Evolutionary conservation across 2,329 filamentous ascomycete species (phyloP), one percentile per base, ranked within the genome.

Genomic region (Phialocephala subalpina): DNA sequence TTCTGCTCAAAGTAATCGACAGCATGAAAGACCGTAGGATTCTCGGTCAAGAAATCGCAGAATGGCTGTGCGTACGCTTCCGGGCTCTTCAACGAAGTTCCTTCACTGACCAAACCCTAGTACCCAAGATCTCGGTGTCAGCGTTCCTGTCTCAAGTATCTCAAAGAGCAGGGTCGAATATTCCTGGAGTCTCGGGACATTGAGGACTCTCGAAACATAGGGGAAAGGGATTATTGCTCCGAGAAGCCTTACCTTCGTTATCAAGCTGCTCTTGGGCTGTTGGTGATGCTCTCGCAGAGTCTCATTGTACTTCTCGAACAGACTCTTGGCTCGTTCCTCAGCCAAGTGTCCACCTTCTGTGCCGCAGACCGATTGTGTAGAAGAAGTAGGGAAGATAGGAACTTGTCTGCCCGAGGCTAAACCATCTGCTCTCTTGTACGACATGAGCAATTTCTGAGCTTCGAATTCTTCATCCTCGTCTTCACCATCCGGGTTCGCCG

Each of bases 21-120:
- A 1, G 93, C 89, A 75, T 99, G 96, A 78, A 97, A 99, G 56
- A 97, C 87, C 9, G 96, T 98, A 0, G 96, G 96, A 76, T 97
- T 97, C 68, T 92, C 86, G 53, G 89, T 92, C 82, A 98, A 86
- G 77, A 97, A 98, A 60, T 93, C 86, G 77, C 91, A 90, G 78
- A 97, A 97, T 0, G 94, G 93, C 79, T 93, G 84, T 9, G 92
- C 92, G 78, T 94, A 97, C 66, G 84, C 84, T 74, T 89, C 88
- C 4, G 88, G 86, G 16, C 60, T 65, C 29, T 73, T 74, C 49
- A 73, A 60, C 16, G 56, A 60, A 33, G 58, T 66, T 12, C 68
- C 61, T 49, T 67, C 62, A 9, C 56, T n/a, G 8, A 49, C 53
- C 16, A 70, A 18, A 4, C 58, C 61, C 18, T n/a, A n/a, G n/a